Evolutionary conservation across 257 asterid genomes (phyloP).

Genomic region (Cynanchum wilfordii): DNA sequence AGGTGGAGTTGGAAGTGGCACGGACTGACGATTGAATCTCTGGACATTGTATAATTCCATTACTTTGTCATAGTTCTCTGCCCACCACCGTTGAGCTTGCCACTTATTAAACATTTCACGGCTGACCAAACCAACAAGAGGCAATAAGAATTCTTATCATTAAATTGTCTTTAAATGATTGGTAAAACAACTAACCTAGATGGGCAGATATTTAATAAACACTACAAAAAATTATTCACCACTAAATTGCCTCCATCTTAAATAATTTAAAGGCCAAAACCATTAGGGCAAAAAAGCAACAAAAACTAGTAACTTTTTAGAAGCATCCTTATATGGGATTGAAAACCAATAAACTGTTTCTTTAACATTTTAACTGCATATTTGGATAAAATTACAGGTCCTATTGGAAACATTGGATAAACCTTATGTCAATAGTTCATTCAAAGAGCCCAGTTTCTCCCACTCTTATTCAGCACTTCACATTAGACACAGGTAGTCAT

Average conservation of each 20-base stretch:
- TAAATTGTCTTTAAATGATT: background rate
- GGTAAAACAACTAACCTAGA: background rate
- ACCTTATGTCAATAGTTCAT: background rate
- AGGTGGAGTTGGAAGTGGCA: slow-evolving; percentile 58
- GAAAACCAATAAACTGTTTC: background rate
- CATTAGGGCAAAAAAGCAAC: background rate
- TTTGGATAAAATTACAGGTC: background rate
- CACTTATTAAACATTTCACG: slow-evolving; percentile 88
- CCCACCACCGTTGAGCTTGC: slow-evolving; percentile 97
- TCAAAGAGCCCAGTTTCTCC: background rate
- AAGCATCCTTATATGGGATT: background rate
- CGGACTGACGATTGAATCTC: slow-evolving; percentile 50
- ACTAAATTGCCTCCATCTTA: background rate
- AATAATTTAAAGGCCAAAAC: background rate
- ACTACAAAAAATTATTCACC: slow-evolving; percentile 5
- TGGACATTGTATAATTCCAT: slow-evolving; percentile 88
- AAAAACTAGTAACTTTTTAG: background rate
- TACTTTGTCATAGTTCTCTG: slow-evolving; percentile 76
- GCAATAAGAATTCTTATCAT: slow-evolving; percentile 20
- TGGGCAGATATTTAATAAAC: background rate
- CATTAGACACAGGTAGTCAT: background rate
- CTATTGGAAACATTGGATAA: background rate
- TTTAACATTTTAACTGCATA: background rate
- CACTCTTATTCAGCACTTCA: background rate
- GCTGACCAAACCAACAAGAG: slow-evolving; percentile 37